A percentile compares a stretch with the other conserved stretches of the same genome.
Evolutionary conservation across 2,329 filamentous ascomycete species (phyloP).

Genomic region (Sordariomycetes sp.): DNA sequence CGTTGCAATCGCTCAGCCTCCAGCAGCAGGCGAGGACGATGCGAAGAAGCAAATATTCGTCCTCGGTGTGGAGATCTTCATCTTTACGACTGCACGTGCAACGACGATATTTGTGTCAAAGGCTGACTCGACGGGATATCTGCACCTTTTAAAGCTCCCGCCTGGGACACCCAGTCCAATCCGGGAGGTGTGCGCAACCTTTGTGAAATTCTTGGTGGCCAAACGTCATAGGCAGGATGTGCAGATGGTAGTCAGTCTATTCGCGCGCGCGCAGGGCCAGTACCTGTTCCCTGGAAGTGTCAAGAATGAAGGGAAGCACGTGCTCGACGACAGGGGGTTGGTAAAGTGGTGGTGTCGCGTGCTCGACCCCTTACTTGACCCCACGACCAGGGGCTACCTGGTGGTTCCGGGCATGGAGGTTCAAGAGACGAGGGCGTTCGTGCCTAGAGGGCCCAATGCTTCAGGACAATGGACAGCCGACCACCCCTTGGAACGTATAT

Average conservation of each 20-base stretch:
- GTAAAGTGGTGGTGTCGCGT: slow-evolving; percentile 96
- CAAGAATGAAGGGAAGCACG: slow-evolving; percentile 77
- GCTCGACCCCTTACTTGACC: slow-evolving; percentile 62
- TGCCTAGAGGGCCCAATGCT: slow-evolving; percentile 47
- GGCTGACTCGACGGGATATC: slow-evolving; percentile 88
- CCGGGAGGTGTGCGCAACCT: slow-evolving; percentile 62
- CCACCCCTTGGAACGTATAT: slow-evolving; percentile 58
- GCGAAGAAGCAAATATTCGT: slow-evolving; percentile 50
- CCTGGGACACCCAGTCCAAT: slow-evolving; percentile 58
- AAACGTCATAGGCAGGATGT: slow-evolving; percentile 49
- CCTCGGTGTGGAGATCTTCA: slow-evolving; percentile 76
- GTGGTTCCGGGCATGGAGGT: slow-evolving; percentile 78
- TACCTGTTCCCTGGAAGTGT: slow-evolving; percentile 92
- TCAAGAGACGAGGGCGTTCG: slow-evolving; percentile 71
- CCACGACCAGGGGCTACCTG: slow-evolving; percentile 63
- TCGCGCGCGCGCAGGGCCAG: slow-evolving; percentile 84
- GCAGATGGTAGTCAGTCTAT: slow-evolving; percentile 75
- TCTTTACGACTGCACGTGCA: slow-evolving; percentile 73
- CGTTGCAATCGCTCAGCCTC: slow-evolving; percentile 32
- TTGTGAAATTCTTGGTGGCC: slow-evolving; percentile 66
- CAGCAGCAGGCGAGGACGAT: slow-evolving; percentile 9
- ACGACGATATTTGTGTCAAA: slow-evolving; percentile 94
- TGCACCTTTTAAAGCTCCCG: slow-evolving; percentile 57
- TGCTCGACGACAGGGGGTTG: slow-evolving; percentile 80
- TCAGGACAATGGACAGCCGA: slow-evolving; percentile 47